These are phyloP conservation scores for Fragilaria crotonensis DNA, from an alignment of 108 stramenopile genomes.

Conservation along the genomic window DNA sequence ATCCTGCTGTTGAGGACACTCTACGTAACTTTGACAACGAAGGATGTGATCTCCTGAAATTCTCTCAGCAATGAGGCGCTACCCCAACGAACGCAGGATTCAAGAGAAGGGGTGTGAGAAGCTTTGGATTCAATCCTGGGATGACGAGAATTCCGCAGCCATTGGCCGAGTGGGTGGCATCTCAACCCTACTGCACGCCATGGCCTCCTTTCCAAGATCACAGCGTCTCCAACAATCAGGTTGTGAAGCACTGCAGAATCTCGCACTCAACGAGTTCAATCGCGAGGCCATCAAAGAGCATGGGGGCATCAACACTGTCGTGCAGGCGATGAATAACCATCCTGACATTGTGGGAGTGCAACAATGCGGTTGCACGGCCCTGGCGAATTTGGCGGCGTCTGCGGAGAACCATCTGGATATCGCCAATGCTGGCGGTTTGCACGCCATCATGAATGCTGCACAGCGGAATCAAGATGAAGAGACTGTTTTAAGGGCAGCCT, in stretches of 20 bases:
- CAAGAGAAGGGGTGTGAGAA: conserved; percentile 38
- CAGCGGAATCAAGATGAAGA: conserved; percentile 5
- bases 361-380: conserved; percentile 4
- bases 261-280: conserved; percentile 13
- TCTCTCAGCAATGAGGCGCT: conserved; percentile 26
- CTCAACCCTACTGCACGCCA: conserved; percentile 29
- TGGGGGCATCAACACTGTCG: conserved; percentile 7
- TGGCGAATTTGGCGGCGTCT: conserved; percentile 1
- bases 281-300: conserved; percentile 8
- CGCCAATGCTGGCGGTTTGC: conserved; percentile 7
- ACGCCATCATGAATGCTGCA: conserved; percentile 4
- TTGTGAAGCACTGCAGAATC: conserved; percentile 34
- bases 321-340: conserved; percentile 12
- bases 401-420: conserved; percentile 4
- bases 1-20: conserved; percentile 5
- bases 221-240: conserved; percentile 20
- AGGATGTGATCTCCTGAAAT: conserved; percentile 18
- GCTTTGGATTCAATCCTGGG: conserved; percentile 40
- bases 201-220: conserved; percentile 27
- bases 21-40: conserved; percentile 4
- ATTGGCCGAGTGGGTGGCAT: conserved; percentile 35
- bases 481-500: conserved; percentile 6
- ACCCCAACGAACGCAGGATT: conserved; percentile 21
- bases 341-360: conserved; percentile 5
- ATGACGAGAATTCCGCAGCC: conserved; percentile 26